Evolutionary conservation across 1,284 basidiomycete species (phyloP).

Genomic region (Albatrellus sp.): DNA sequence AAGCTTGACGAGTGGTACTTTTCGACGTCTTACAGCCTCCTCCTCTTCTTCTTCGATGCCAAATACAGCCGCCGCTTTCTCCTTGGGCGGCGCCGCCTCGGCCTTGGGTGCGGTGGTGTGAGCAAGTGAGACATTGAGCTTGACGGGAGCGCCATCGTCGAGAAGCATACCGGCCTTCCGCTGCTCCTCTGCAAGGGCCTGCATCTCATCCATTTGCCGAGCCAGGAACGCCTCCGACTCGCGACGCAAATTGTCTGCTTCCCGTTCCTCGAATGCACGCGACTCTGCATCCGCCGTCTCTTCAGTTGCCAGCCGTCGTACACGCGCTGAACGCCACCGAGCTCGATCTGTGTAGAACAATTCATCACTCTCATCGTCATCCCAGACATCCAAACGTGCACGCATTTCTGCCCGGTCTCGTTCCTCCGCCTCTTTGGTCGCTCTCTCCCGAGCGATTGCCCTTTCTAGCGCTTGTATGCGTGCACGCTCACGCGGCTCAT

Average conservation of each 20-base stretch:
- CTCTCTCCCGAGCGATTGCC: conserved; percentile 57
- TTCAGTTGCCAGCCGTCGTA: conserved; percentile 56
- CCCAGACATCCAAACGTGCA: conserved; percentile 68
- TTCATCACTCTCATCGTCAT: conserved; percentile 85
- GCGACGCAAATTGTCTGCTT: conserved; percentile 69
- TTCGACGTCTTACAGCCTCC: conserved; percentile 65
- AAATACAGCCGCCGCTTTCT: conserved; percentile 51
- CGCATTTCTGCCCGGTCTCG: conserved; percentile 62
- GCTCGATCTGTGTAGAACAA: conserved; percentile 73
- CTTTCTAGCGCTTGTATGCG: conserved; percentile 68
- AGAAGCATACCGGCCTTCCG: conserved; percentile 80
- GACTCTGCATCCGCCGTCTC: conserved; percentile 77
- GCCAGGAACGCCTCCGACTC: conserved; percentile 85
- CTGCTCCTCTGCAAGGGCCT: conserved; percentile 75
- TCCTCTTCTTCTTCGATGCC: conserved; percentile 76
- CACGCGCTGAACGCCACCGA: conserved; percentile 66
- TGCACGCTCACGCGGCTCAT: conserved; percentile 68
- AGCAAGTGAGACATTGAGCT: conserved; percentile 62
- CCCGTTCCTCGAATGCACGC: conserved; percentile 69
- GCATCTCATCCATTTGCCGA: conserved; percentile 85
- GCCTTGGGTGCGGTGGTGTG: conserved; percentile 31
- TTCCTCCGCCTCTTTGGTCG: conserved; percentile 64
- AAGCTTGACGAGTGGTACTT: conserved; percentile 72
- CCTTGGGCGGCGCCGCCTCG: conserved; percentile 27
- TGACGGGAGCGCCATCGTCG: conserved; percentile 81